Conservation (phyloP, 192 early-diverging fungal species). For the Entophlyctis luteolus region DNA sequence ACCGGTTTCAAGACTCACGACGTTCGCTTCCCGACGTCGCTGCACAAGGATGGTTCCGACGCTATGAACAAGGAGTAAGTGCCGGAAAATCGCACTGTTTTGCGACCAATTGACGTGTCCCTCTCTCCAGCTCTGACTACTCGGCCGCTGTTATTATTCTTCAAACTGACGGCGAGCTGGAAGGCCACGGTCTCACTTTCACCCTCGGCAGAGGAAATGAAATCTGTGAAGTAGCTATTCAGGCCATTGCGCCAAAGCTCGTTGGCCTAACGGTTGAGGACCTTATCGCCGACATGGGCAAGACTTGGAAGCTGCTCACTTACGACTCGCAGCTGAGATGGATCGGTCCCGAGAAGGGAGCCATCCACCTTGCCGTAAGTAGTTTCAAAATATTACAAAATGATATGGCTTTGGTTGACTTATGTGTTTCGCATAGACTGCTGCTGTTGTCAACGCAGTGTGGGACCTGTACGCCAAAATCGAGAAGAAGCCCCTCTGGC, state of each 20-base stretch:
- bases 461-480: slow-evolving; percentile 48
- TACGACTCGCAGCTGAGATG: background rate
- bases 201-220: background rate
- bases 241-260: background rate
- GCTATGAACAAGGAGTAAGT: background rate
- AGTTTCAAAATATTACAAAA: too few relatives aligned
- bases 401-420: too few relatives aligned
- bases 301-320: background rate
- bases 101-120: background rate
- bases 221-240: background rate
- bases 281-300: background rate
- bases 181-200: background rate
- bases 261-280: background rate
- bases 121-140: background rate
- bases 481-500: slow-evolving; percentile 42
- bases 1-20: background rate
- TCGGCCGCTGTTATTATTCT: background rate
- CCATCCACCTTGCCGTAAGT: background rate
- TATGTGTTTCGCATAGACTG: too few relatives aligned
- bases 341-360: background rate
- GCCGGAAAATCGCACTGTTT: background rate
- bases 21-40: background rate
- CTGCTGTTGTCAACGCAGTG: slow-evolving; percentile 44
- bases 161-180: background rate
- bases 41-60: background rate